These are phyloP conservation scores for Phlegmacium glaucopus DNA, from an alignment of 768 basidiomycete genomes.

Conservation along the genomic window DNA sequence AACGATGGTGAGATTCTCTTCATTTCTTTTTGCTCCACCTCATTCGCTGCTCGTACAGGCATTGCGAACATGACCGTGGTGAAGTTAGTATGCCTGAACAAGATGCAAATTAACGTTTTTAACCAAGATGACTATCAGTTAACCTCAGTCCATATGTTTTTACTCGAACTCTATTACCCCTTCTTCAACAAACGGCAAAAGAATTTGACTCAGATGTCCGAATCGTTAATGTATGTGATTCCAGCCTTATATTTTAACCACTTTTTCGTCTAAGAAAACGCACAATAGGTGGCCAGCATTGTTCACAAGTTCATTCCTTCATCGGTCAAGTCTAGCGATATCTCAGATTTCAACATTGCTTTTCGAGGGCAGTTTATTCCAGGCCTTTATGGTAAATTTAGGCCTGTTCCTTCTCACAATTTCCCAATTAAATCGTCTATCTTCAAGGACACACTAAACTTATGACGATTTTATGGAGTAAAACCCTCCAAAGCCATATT, in stretches of 20 bases:
- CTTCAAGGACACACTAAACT: constrained; percentile 9
- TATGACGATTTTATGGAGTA: constrained; percentile 7
- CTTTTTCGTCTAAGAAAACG: neutral
- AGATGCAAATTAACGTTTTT: too few species aligned
- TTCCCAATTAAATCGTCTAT: neutral
- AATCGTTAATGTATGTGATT: constrained; percentile 10
- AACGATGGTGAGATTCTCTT: constrained; percentile 8
- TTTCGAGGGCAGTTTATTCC: neutral
- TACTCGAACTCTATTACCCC: constrained; percentile 13
- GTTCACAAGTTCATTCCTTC: constrained; percentile 6
- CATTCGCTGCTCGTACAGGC: constrained; percentile 30
- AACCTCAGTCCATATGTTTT: constrained; percentile 13
- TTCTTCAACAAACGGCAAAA: constrained; percentile 11
- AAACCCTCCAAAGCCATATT: constrained; percentile 2
- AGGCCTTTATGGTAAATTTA: constrained; percentile 4
- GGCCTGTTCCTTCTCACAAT: too few species aligned
- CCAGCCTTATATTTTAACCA: neutral
- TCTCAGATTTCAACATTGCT: constrained; percentile 4
- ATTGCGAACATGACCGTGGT: constrained; percentile 31
- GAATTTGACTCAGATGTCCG: constrained; percentile 12
- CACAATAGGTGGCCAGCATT: constrained; percentile 3
- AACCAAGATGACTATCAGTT: too few species aligned
- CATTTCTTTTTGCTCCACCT: neutral
- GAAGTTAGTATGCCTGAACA: too few species aligned
- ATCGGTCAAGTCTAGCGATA: neutral